Percentiles rank a stretch among this genome's conserved stretches.
Conservation (phyloP, 2,329 filamentous ascomycete species). For the Aspergillus arachidicola region DNA sequence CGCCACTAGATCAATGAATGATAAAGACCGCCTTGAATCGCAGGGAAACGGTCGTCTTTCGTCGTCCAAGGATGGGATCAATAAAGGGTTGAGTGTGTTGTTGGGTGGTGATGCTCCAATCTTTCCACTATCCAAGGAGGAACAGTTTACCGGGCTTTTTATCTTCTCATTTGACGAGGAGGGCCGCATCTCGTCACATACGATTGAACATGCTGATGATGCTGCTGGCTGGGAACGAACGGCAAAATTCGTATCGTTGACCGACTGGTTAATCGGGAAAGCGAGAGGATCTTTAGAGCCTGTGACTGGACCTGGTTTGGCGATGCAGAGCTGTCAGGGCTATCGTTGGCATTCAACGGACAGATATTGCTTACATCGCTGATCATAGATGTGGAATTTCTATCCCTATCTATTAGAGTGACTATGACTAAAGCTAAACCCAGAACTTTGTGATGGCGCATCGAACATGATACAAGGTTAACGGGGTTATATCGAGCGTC, state of each 20-base stretch:
- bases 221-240: slow-evolving; percentile 81
- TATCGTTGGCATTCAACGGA: neutral
- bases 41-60: slow-evolving; percentile 17
- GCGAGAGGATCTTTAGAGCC: slow-evolving; percentile 57
- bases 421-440: neutral
- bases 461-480: neutral
- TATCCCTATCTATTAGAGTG: neutral
- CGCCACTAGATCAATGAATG: slow-evolving; percentile 4
- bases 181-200: slow-evolving; percentile 81
- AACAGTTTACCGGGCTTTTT: slow-evolving; percentile 88
- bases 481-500: neutral
- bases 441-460: neutral
- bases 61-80: slow-evolving; percentile 35
- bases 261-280: slow-evolving; percentile 89
- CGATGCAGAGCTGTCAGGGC: slow-evolving; percentile 28
- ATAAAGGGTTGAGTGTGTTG: slow-evolving; percentile 47
- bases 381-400: neutral
- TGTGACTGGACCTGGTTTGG: slow-evolving; percentile 28
- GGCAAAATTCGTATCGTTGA: slow-evolving; percentile 83
- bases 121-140: slow-evolving; percentile 58
- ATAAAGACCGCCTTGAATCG: neutral
- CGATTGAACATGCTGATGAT: slow-evolving; percentile 90
- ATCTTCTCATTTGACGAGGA: slow-evolving; percentile 93
- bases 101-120: slow-evolving; percentile 57
- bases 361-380: neutral